Conservation (phyloP, 1,284 basidiomycete species). For the Cryptococcus jaspeensis region DNA sequence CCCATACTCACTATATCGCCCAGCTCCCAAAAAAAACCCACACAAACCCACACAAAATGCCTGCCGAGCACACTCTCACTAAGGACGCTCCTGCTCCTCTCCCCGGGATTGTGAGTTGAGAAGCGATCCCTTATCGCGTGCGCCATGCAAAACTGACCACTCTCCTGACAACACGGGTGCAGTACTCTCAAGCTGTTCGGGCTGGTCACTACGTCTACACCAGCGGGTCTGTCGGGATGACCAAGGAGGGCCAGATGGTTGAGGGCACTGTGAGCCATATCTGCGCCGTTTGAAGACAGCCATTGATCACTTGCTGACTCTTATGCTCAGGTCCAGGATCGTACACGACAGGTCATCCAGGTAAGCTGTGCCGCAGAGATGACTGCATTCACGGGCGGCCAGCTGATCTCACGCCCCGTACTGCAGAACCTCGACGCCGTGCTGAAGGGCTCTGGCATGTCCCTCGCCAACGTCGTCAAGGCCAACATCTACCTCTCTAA, state of each 20-base stretch:
- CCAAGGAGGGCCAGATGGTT: slow-evolving; percentile 42
- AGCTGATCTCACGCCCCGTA: neutral
- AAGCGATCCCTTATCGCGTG: neutral
- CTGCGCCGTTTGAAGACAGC: neutral
- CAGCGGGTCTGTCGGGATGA: slow-evolving; percentile 44
- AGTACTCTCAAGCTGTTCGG: slow-evolving; percentile 47
- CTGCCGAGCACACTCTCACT: slow-evolving; percentile 34
- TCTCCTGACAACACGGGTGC: slow-evolving; percentile 2
- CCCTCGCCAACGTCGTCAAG: slow-evolving; percentile 40
- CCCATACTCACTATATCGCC: neutral
- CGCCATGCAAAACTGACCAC: neutral
- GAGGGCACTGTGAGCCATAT: slow-evolving; percentile 34
- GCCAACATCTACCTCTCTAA: slow-evolving; percentile 47
- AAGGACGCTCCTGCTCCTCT: slow-evolving; percentile 42
- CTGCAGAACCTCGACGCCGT: slow-evolving; percentile 40
- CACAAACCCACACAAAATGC: slow-evolving; percentile 18
- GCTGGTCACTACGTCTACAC: slow-evolving; percentile 44
- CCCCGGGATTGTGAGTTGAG: slow-evolving; percentile 34
- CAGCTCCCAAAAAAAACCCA: neutral
- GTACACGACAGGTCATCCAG: slow-evolving; percentile 42
- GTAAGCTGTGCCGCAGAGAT: slow-evolving; percentile 7
- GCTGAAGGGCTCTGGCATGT: slow-evolving; percentile 35
- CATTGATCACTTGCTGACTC: neutral
- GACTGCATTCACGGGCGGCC: slow-evolving; percentile 1
- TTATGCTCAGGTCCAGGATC: slow-evolving; percentile 31